Evolutionary conservation across 2,329 filamentous ascomycete species (phyloP).

Genomic region (Thermomyces lanuginosus): DNA sequence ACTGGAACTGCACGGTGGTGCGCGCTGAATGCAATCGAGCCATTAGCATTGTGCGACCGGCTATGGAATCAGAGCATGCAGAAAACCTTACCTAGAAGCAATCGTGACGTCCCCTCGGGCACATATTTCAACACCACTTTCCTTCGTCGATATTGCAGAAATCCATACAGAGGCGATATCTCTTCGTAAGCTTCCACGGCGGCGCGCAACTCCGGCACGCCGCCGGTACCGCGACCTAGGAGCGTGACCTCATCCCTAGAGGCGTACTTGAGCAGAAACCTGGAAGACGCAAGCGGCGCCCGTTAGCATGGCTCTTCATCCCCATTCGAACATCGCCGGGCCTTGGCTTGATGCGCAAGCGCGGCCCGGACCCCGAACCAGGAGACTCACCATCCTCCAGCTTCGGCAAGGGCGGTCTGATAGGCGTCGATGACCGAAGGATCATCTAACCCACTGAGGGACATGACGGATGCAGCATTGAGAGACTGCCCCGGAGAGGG

Average conservation of each 20-base stretch:
- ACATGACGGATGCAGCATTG: conserved; percentile 47
- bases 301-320: conserved; percentile 6
- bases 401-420: conserved; percentile 60
- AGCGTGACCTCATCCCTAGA: conserved; percentile 77
- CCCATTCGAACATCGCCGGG: neutral
- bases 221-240: conserved; percentile 58
- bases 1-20: conserved; percentile 53
- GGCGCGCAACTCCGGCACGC: conserved; percentile 67
- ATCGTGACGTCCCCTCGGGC: conserved; percentile 73
- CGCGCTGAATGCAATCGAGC: conserved; percentile 44
- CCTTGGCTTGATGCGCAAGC: too few species aligned
- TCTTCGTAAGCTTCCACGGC: conserved; percentile 66
- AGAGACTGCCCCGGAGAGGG: too few species aligned
- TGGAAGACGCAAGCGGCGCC: conserved; percentile 23
- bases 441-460: conserved; percentile 85
- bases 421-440: conserved; percentile 68
- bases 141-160: conserved; percentile 73
- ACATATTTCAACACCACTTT: conserved; percentile 88
- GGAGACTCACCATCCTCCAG: conserved; percentile 74
- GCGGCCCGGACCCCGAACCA: neutral
- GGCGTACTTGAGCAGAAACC: conserved; percentile 88
- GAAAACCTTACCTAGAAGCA: conserved; percentile 65
- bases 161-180: conserved; percentile 75
- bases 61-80: conserved; percentile 4
- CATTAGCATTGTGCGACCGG: neutral